These are phyloP conservation scores for Gossypium australe DNA, from an alignment of 345 rosid genomes.

Conservation along the genomic window DNA sequence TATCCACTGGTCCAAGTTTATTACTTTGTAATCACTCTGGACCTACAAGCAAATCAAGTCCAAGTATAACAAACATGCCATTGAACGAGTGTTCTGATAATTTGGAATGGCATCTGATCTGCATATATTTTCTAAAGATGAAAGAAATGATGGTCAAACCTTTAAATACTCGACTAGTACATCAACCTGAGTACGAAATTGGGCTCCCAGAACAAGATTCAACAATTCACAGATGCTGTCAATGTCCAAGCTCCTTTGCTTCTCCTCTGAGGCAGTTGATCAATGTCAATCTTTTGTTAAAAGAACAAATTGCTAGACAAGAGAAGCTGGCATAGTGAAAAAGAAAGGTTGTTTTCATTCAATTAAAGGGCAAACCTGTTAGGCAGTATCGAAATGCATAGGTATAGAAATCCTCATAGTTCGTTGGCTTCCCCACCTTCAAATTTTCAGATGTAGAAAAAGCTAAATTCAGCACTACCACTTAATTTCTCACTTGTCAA, in stretches of 20 bases:
- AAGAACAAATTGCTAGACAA: neutral
- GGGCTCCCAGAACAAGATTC: constrained; percentile 37
- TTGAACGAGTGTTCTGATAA: neutral
- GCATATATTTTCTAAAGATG: neutral
- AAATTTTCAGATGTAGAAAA: constrained; percentile 8
- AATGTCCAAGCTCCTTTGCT: constrained; percentile 43
- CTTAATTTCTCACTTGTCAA: neutral
- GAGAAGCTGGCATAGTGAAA: neutral
- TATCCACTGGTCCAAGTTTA: constrained; percentile 56
- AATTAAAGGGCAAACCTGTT: constrained; percentile 34
- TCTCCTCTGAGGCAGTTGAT: constrained; percentile 42
- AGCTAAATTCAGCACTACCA: neutral
- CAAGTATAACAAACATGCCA: neutral
- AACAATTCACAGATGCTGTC: constrained; percentile 49
- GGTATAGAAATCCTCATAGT: constrained; percentile 36
- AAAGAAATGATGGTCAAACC: constrained; percentile 17
- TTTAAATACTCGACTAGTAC: constrained; percentile 38
- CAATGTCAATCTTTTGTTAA: constrained; percentile 1
- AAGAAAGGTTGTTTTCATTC: neutral
- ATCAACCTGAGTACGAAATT: constrained; percentile 31
- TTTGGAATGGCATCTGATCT: neutral
- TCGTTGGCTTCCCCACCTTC: constrained; percentile 29
- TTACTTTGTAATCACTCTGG: constrained; percentile 48
- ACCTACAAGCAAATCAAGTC: constrained; percentile 28
- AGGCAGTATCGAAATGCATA: constrained; percentile 48